Evolutionary conservation across 2,329 filamentous ascomycete genomes (phyloP), one percentile per base, ranked within the genome.

Genomic region (Sphaerulina musiva): DNA sequence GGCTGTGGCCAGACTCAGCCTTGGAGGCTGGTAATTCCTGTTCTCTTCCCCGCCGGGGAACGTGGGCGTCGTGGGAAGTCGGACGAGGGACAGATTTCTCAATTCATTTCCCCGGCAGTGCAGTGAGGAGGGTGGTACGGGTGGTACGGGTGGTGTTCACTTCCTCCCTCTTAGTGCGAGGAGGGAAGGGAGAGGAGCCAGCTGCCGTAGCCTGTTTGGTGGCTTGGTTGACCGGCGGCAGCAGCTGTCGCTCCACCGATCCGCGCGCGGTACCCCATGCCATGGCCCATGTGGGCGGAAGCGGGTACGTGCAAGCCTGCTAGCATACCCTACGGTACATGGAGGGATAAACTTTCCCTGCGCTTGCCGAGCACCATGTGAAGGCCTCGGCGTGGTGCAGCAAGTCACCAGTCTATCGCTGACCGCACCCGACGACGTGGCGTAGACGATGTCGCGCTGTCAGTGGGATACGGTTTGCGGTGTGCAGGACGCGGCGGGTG

Each of bases 321-420:
- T 3, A 20, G 20, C 20, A 20, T 20, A 20, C 14, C 14, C 1
- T 17, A 17, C 14, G 14, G 14, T 11, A 45, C 38, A 23, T 20
- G 20, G 20, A 20, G 20, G n/a, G 8, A 51, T 51, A 51, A 36
- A 51, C 48, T 51, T 51, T 51, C 48, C 48, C 48, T 51, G 41
- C 31, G 45, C 42, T 45, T 41, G 41, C 48, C 48, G 48, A 46
- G 26, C 26, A 29, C 39, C 48, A 51, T 51, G 48, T 51, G 48
- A 46, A 51, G 42, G 8, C 42, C 42, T 51, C 48, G 42, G 48
- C 48, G 48, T 42, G 20, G 42, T 40, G 20, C 38, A 7, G 48
- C 48, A 46, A 20, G 26, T 11, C 9, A 20, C 20, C 20, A 20
- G 29, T 17, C 29, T 14, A 7, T 29, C n/a, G 44, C 44, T 46